A percentile compares a stretch with the other conserved stretches of the same genome.
Evolutionary conservation across 164 flowering plant genomes (phyloP).

Genomic region (Euptelea pleiosperma): DNA sequence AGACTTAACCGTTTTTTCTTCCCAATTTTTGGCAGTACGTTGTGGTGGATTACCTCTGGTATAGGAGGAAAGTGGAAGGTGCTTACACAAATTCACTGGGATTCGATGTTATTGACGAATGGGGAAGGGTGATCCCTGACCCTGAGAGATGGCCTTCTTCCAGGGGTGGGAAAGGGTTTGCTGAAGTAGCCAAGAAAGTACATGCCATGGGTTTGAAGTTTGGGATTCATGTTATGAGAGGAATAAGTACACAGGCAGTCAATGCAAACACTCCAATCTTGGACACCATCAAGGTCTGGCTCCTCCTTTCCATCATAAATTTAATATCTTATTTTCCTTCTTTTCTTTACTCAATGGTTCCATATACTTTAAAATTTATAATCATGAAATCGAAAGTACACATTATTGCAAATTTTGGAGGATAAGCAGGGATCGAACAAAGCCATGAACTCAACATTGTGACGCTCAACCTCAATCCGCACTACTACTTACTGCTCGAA

Average conservation of each 20-base stretch:
- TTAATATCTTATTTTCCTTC: background rate
- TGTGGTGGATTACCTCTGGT: constrained; percentile 97
- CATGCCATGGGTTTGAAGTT: constrained; percentile 87
- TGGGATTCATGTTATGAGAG: constrained; percentile 98
- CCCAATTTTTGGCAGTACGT: constrained; percentile 48
- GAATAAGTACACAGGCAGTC: constrained; percentile 86
- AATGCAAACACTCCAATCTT: constrained; percentile 82
- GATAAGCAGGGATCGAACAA: too few species aligned
- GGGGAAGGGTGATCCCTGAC: constrained; percentile 93
- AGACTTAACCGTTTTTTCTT: background rate
- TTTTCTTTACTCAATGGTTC: background rate
- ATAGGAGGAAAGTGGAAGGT: constrained; percentile 63
- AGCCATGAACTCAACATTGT: background rate
- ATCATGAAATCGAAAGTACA: too few species aligned
- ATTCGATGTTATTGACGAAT: constrained; percentile 83
- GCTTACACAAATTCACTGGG: constrained; percentile 67
- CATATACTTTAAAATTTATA: too few species aligned
- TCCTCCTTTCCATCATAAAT: background rate
- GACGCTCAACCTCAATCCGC: background rate
- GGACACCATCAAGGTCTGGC: constrained; percentile 51
- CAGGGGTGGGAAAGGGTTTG: constrained; percentile 67
- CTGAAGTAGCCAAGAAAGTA: constrained; percentile 66
- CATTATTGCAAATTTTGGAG: too few species aligned
- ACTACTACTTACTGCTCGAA: constrained; percentile 3
- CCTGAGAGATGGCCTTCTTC: constrained; percentile 94